Evolutionary conservation across 495 filamentous ascomycete species (phyloP).

Genomic region (Talaromyces ruber): DNA sequence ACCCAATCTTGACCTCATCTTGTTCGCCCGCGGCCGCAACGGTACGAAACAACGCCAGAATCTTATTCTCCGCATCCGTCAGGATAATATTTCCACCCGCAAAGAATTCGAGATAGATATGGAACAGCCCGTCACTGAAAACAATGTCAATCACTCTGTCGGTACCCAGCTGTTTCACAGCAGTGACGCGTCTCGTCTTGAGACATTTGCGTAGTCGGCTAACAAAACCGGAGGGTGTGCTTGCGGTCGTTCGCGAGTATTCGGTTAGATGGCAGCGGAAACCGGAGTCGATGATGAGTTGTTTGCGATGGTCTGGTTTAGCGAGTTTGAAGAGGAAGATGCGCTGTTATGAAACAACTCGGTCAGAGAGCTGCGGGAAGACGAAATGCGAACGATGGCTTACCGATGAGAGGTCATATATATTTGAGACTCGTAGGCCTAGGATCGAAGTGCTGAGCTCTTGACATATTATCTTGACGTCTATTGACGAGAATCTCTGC

Average conservation of each 20-base stretch:
- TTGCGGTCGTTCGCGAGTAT: slow-evolving; percentile 77
- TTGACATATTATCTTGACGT: slow-evolving; percentile 88
- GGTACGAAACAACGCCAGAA: slow-evolving; percentile 71
- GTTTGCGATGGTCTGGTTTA: slow-evolving; percentile 76
- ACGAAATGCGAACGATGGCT: slow-evolving; percentile 6
- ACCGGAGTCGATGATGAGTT: slow-evolving; percentile 86
- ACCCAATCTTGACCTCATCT: slow-evolving; percentile 63
- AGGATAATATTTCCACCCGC: slow-evolving; percentile 92
- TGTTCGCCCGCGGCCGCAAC: slow-evolving; percentile 64
- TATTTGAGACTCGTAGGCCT: slow-evolving; percentile 75
- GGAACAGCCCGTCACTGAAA: slow-evolving; percentile 85
- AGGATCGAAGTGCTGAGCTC: slow-evolving; percentile 73
- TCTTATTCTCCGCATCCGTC: slow-evolving; percentile 69
- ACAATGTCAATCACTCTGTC: slow-evolving; percentile 88
- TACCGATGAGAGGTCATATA: slow-evolving; percentile 89
- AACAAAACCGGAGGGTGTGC: slow-evolving; percentile 77
- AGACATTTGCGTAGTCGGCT: slow-evolving; percentile 75
- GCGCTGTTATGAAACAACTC: slow-evolving; percentile 37
- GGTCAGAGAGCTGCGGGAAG: not conserved
- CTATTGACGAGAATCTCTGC: slow-evolving; percentile 90
- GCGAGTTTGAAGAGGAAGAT: slow-evolving; percentile 92
- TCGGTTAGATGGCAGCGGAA: slow-evolving; percentile 92
- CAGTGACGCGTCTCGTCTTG: slow-evolving; percentile 75
- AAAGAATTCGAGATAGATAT: slow-evolving; percentile 90
- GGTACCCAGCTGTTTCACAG: slow-evolving; percentile 77